Evolutionary conservation across 1,284 basidiomycete genomes (phyloP).

Genomic region (Papiliotrema flavescens): DNA sequence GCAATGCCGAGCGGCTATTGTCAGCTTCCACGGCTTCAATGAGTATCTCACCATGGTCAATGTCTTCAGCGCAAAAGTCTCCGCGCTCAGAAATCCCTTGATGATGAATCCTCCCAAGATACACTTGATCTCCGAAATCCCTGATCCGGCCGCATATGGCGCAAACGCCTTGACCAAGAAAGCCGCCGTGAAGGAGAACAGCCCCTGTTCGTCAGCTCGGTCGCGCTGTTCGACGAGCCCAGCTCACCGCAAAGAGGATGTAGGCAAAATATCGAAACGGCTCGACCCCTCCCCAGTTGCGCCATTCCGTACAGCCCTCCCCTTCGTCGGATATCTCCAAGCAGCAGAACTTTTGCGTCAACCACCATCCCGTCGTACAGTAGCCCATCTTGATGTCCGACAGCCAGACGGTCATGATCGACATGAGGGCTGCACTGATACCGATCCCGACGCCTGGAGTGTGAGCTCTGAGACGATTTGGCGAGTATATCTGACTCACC

Average conservation of each 20-base stretch:
- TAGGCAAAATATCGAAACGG: constrained; percentile 80
- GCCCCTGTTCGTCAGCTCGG: constrained; percentile 52
- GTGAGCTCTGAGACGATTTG: background rate
- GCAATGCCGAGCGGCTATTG: constrained; percentile 92
- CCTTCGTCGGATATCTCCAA: constrained; percentile 69
- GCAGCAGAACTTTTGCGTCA: constrained; percentile 97
- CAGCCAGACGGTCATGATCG: constrained; percentile 96
- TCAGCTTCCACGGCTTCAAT: constrained; percentile 56
- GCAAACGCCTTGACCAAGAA: constrained; percentile 85
- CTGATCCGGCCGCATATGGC: constrained; percentile 94
- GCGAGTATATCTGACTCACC: constrained; percentile 57
- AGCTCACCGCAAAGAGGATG: constrained; percentile 77
- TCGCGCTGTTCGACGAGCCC: background rate
- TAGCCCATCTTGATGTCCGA: constrained; percentile 97
- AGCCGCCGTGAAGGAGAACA: constrained; percentile 78
- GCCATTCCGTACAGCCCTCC: constrained; percentile 87
- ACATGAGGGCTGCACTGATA: constrained; percentile 87
- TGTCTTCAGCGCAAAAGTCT: constrained; percentile 88
- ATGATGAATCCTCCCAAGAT: constrained; percentile 96
- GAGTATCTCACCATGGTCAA: constrained; percentile 68
- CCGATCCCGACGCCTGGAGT: constrained; percentile 80
- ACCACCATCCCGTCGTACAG: constrained; percentile 96
- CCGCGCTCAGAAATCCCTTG: constrained; percentile 86
- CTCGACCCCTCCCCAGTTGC: constrained; percentile 77
- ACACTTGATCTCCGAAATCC: constrained; percentile 99